Evolutionary conservation across 768 basidiomycete genomes (phyloP), one percentile per base, ranked within the genome.

Genomic region (Rhizopogon sp.): DNA sequence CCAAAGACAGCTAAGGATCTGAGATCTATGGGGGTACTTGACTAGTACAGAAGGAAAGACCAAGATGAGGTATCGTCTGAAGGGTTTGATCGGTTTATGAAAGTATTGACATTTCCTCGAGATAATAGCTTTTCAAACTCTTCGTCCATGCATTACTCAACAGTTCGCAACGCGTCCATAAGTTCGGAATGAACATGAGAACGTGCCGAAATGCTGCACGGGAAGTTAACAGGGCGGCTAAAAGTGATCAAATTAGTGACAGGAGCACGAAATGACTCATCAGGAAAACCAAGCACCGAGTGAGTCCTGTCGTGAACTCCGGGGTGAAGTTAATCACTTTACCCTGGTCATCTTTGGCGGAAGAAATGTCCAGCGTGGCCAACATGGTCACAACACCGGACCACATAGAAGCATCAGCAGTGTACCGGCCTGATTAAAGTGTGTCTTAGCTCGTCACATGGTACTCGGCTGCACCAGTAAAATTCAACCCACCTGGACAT

Each of bases 391-490:
- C 52, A 8, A 58, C 54, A 1, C 54, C 54, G 13, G 39, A 39
- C 59, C 59, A 60, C 3, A 58, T 3, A 11, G 49, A 57, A 4
- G 53, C 51, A 50, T 60, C 56, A 2, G 56, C 59, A 10, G 29
- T 25, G 20, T 55, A n/a, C 10, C 44, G 50, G 10, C 59, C 59
- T 58, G 39, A 40, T 33, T 33, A 7, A 33, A 9, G 31, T 33
- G 7, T 31, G 29, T 2, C 31, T 1, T 33, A 8, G 31, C 31
- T 33, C 31, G 31, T 33, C 31, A 33, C 31, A 33, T 33, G 8
- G 31, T 9, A 33, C 31, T 33, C 8, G 31, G 3, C 8, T 3
- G 4, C 25, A 33, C 31, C 31, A 9, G 31, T 1, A 33, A 2
- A 25, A 5, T 9, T 33, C 8, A 9, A 25, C 44, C 5, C 14